These are phyloP conservation scores for Pythium catenulatum DNA, from an alignment of 352 stramenopile genomes.

Conservation along the genomic window DNA sequence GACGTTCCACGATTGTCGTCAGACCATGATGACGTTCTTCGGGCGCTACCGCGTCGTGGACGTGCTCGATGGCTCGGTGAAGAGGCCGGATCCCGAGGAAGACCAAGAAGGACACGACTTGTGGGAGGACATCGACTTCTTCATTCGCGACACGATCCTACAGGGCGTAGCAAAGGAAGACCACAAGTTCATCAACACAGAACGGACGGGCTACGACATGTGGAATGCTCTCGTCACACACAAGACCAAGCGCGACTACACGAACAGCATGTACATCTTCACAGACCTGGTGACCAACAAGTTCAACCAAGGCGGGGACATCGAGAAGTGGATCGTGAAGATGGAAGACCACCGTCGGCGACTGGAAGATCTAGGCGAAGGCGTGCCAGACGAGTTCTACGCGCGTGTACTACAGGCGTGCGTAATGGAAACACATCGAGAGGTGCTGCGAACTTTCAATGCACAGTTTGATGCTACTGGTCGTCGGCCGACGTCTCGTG, in stretches of 20 bases:
- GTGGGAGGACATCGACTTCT: not conserved
- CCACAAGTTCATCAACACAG: not conserved
- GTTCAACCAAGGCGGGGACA: not conserved
- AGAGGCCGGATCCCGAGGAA: not conserved
- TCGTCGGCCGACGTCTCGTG: not conserved
- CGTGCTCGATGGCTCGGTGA: not conserved
- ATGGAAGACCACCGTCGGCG: not conserved
- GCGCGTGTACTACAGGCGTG: not conserved
- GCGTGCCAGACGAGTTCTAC: not conserved
- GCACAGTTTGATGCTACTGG: not conserved
- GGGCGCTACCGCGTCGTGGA: not conserved
- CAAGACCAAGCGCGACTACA: conserved; percentile 27
- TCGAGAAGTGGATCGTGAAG: conserved; percentile 10
- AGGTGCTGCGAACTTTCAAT: not conserved
- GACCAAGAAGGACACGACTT: not conserved
- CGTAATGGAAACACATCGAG: not conserved
- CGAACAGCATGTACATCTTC: not conserved
- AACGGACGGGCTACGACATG: not conserved
- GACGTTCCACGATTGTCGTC: conserved; percentile 11
- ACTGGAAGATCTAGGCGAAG: not conserved
- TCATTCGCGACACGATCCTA: not conserved
- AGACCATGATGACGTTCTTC: not conserved
- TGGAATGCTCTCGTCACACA: not conserved
- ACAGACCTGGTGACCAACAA: not conserved
- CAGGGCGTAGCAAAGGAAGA: not conserved